Base-by-base conservation (phyloP, 352 stramenopile genomes). In the Phytophthora nicotianae region DNA sequence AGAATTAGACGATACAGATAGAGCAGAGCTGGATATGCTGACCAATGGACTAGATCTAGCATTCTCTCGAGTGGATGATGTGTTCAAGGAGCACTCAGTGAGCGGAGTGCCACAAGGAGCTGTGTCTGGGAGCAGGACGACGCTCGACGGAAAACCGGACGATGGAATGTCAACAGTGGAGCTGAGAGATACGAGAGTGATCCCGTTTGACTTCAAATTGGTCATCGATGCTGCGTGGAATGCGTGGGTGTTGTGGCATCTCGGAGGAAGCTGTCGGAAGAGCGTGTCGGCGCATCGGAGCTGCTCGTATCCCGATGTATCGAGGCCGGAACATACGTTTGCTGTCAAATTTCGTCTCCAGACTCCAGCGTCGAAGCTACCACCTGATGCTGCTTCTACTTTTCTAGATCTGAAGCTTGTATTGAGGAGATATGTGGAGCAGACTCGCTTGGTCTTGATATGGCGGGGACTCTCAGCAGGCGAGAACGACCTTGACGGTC, bases 361-460 rank as follows among this genome's bases (percentile, higher is more conserved):
- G 21, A 60, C 45, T 8, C 50, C 45, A n/a, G 46, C 26, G 1
- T 46, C 58, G 5, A 58, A 43, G 21, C 48, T 55, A 14, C 17
- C 29, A 10, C 20, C 37, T 48, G 20, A 27, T 11, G 3, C 27
- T 35, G 43, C 29, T 9, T 42, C 58, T 3, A 64, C 40, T 2
- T 70, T 67, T 42, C 20, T 76, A 23, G 63, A 77, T 52, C 46
- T 72, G 17, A 77, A 78, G 27, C 32, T 81, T n/a, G 69, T 68
- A 45, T 42, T 78, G 27, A 70, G 74, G 37, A 61, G 64, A 51
- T 79, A 82, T 35, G 37, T 79, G 7, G 57, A 77, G 27, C 59
- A 48, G 10, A 55, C 74, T 17, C 64, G 60, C 5, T 21, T 74
- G 11, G 64, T 82, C 5, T 32, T 77, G 10, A 60, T 79, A 16